These are phyloP conservation scores for Gamarada debralockiae DNA, from an alignment of 495 filamentous ascomycete species.

Conservation along the genomic window DNA sequence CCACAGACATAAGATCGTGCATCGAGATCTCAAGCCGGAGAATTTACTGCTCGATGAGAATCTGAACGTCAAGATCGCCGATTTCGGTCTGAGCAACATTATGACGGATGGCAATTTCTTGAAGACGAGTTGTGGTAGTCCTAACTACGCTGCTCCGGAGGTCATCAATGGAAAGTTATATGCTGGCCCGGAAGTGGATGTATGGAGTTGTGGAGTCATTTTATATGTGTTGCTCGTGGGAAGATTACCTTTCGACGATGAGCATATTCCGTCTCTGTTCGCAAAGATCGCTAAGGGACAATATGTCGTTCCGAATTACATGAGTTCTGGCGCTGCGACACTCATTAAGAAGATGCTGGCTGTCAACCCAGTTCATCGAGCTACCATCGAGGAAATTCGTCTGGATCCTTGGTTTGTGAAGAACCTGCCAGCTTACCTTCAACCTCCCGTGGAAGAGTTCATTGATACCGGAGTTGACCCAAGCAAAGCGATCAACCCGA, in stretches of 20 bases:
- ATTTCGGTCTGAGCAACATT: conserved; percentile 98
- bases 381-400: conserved; percentile 90
- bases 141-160: conserved; percentile 96
- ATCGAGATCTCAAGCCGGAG: conserved; percentile 96
- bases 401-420: conserved; percentile 93
- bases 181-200: conserved; percentile 95
- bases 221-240: conserved; percentile 93
- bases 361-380: conserved; percentile 89
- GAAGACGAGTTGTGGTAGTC: conserved; percentile 96
- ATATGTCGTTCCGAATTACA: conserved; percentile 83
- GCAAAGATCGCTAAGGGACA: conserved; percentile 87
- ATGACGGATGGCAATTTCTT: conserved; percentile 99
- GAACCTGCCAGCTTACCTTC: conserved; percentile 78
- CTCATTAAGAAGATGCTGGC: conserved; percentile 93
- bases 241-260: conserved; percentile 92
- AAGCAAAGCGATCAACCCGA: conserved; percentile 80
- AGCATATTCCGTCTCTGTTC: conserved; percentile 85
- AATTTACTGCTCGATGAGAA: conserved; percentile 90
- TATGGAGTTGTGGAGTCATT: conserved; percentile 99
- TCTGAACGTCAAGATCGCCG: conserved; percentile 97
- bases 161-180: conserved; percentile 98
- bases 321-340: conserved; percentile 76
- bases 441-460: conserved; percentile 89
- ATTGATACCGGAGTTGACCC: conserved; percentile 88
- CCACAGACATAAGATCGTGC: conserved; percentile 97